Evolutionary conservation across 2,329 filamentous ascomycete genomes (phyloP).

Genomic region (Alternaria sp.): DNA sequence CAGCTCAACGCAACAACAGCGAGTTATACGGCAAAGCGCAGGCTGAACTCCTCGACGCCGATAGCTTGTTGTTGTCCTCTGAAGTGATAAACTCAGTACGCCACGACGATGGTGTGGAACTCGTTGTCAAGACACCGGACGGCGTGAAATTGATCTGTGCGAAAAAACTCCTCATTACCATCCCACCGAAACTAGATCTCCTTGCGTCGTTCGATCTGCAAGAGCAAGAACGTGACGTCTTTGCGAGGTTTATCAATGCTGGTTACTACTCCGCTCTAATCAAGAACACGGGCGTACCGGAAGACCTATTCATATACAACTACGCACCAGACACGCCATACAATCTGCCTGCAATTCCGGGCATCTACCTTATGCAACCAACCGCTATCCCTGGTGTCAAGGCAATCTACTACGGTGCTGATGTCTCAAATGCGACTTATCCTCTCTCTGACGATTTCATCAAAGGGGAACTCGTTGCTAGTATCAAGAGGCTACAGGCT

Average conservation of each 20-base stretch:
- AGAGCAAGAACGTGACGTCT: constrained; percentile 45
- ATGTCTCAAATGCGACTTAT: background rate
- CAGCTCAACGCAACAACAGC: constrained; percentile 6
- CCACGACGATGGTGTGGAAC: background rate
- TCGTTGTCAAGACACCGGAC: constrained; percentile 23
- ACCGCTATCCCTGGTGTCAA: background rate
- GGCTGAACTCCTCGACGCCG: constrained; percentile 12
- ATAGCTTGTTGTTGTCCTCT: constrained; percentile 23
- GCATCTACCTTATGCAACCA: background rate
- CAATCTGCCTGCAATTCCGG: background rate
- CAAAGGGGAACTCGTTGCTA: constrained; percentile 15
- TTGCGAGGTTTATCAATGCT: constrained; percentile 50
- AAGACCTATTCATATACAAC: constrained; percentile 11
- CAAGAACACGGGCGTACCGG: constrained; percentile 50
- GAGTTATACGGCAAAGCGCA: constrained; percentile 12
- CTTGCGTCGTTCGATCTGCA: constrained; percentile 51
- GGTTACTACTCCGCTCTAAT: constrained; percentile 53
- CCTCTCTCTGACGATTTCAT: constrained; percentile 29
- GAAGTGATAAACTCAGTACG: background rate
- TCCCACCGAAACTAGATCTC: constrained; percentile 51
- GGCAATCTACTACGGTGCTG: background rate
- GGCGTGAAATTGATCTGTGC: constrained; percentile 45
- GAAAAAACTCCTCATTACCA: constrained; percentile 54
- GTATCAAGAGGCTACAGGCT: constrained; percentile 11
- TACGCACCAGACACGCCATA: background rate